Base-by-base conservation (phyloP, 345 rosid species). In the Brassica carinata region DNA sequence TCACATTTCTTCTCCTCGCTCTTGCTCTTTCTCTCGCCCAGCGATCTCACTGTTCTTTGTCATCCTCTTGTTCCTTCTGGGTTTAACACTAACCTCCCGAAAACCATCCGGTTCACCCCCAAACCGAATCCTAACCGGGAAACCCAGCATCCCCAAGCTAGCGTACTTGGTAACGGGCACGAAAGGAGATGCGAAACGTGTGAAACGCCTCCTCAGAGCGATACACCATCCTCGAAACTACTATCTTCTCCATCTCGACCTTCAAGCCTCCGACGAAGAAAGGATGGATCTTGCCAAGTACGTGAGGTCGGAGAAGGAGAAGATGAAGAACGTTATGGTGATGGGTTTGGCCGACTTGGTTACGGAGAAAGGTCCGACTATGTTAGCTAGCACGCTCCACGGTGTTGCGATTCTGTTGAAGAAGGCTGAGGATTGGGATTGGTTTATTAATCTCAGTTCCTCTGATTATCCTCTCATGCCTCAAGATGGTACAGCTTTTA, bases 391-490 rank as follows among this genome's bases (percentile, higher is more conserved):
- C 55, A 88, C 89, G 71, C 96, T 95, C 71, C 97, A 88, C 18
- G 93, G 92, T 2, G 76, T 87, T 64, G 90, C 97, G 8, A 83
- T 95, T 69, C 71, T 96, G 85, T 74, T 96, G 90, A 96, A 85
- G 86, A 71, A 79, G 76, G 88, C 91, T n/a, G 67, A 63, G 34
- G 96, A 91, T 78, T 96, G 98, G 97, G 94, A 96, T 74, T 96
- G 97, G 99, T 93, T 96, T 73, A 78, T 93, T 51, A 96, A 96
- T 86, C 86, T 96, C 5, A 88, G 97, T 31, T 87, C 99, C 1
- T 86, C 90, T 62, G 93, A 90, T 86, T 91, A 91, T 85, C 97
- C 99, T 65, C 94, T 95, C 43, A 87, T 90, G 89, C 83, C 97
- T 71, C 97, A 90, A 85, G 97, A 93, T 79, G 98, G 99, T 95